Base-by-base conservation (phyloP, 2,329 filamentous ascomycete genomes). In the Fusarium algeriense region DNA sequence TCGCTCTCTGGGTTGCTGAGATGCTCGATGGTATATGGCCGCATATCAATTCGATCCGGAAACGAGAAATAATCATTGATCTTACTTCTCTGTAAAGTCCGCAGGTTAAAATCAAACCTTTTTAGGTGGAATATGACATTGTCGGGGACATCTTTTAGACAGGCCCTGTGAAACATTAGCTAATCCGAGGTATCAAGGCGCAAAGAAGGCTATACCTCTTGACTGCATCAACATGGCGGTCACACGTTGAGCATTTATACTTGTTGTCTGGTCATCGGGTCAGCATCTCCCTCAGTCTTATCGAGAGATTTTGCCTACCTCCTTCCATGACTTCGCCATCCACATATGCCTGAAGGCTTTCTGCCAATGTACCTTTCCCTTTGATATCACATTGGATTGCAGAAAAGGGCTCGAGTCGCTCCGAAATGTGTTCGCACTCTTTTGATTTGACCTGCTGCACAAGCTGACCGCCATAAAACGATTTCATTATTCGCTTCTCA, bases 331-430 rank as follows among this genome's bases (percentile, higher is more conserved):
- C 90, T 81, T 99, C 96, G 7, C 96, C 96, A 78, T 97, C 93
- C 15, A 98, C 94, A 79, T 97, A 98, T n/a, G 95, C 94, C 74
- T 94, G 90, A 17, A 99, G 85, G 77, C 96, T 98, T 73, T 98
- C 94, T 75, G 93, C 86, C 3, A 99, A 87, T 35, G 86, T 92
- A 26, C 85, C 86, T 81, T 98, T 98, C 55, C 95, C 95, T 80
- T 97, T 97, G 77, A 99, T 97, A 75, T 98, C 95, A 78, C 96
- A 97, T 75, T 97, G 95, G 59, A 99, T 94, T 8, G 95, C 95
- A 17, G 94, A 97, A 79, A 98, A 98, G 0, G 93, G 91, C 79
- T 99, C 96, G 4, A 94, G 86, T 19, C 92, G 88, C 78, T 98
- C 95, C 0, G 96, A 99, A 8, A 99, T 92, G 80, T 99, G 96